A percentile compares a stretch with the other conserved stretches of the same genome.
Conservation (phyloP, 371 early-diverging fungal species). For the Chytridium lagenaria region DNA sequence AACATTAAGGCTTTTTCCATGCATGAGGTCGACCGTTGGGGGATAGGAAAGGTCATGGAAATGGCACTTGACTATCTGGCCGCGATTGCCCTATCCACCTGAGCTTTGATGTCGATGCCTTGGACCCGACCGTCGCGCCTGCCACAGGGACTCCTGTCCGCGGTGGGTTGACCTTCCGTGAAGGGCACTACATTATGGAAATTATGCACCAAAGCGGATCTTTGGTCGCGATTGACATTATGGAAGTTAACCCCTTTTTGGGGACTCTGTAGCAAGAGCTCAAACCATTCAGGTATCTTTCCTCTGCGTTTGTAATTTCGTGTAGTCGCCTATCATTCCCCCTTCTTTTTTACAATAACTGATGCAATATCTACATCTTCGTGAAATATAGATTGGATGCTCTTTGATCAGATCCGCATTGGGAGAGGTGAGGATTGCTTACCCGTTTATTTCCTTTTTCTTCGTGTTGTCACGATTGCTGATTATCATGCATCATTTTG, state of each 20-base stretch:
- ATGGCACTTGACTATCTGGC: slow-evolving; percentile 91
- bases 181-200: slow-evolving; percentile 69
- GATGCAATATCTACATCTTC: not conserved
- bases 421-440: slow-evolving; percentile 40
- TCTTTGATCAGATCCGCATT: slow-evolving; percentile 50
- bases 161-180: slow-evolving; percentile 84
- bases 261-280: slow-evolving; percentile 66
- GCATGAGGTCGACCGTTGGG: slow-evolving; percentile 95
- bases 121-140: slow-evolving; percentile 94
- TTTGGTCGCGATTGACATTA: slow-evolving; percentile 90
- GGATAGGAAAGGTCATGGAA: slow-evolving; percentile 93
- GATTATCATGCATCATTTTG: not conserved
- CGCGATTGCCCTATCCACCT: slow-evolving; percentile 86
- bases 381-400: slow-evolving; percentile 42
- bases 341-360: too few species aligned
- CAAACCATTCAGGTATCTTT: slow-evolving; percentile 79
- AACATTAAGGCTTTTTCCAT: slow-evolving; percentile 93
- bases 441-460: not conserved
- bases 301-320: not conserved
- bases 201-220: slow-evolving; percentile 85
- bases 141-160: slow-evolving; percentile 96
- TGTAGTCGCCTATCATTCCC: not conserved
- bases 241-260: slow-evolving; percentile 94
- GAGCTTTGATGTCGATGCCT: slow-evolving; percentile 94
- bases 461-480: not conserved